Evolutionary conservation across 495 filamentous ascomycete genomes (phyloP).

Genomic region (Podospora didyma): DNA sequence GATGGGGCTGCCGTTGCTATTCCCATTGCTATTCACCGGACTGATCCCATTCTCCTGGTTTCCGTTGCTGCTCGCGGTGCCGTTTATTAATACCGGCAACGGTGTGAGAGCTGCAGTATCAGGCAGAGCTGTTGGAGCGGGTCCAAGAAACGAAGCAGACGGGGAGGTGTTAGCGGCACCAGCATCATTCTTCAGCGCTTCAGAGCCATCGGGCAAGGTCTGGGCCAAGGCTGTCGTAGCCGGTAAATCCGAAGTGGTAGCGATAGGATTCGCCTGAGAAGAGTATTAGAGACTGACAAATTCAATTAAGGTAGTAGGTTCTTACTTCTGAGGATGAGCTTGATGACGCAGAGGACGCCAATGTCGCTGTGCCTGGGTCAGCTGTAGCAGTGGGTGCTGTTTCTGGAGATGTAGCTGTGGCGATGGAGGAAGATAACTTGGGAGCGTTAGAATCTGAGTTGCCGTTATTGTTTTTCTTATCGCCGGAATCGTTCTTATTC

Average conservation of each 20-base stretch:
- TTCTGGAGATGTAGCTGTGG: constrained; percentile 1
- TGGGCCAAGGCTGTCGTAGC: not conserved
- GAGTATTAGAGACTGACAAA: not conserved
- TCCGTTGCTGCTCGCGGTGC: not conserved
- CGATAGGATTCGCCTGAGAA: constrained; percentile 6
- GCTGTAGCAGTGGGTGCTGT: not conserved
- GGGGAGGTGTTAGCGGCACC: not conserved
- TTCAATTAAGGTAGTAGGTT: not conserved
- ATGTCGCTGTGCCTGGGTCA: constrained; percentile 4
- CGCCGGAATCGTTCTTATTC: not conserved
- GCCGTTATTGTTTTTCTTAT: not conserved
- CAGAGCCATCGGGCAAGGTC: not conserved
- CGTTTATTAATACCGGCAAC: constrained; percentile 5
- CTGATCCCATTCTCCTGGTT: constrained; percentile 6
- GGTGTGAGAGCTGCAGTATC: not conserved
- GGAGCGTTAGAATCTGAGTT: not conserved
- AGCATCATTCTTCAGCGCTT: not conserved
- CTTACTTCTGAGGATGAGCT: constrained; percentile 13
- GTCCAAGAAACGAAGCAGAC: not conserved
- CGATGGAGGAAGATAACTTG: not conserved
- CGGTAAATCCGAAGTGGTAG: not conserved
- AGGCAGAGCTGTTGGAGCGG: not conserved
- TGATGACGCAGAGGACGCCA: constrained; percentile 4
- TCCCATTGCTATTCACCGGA: constrained; percentile 10
- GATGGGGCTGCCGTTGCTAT: too few species aligned